Conservation (phyloP, 768 basidiomycete genomes). For the Neoboletus magnificus region DNA sequence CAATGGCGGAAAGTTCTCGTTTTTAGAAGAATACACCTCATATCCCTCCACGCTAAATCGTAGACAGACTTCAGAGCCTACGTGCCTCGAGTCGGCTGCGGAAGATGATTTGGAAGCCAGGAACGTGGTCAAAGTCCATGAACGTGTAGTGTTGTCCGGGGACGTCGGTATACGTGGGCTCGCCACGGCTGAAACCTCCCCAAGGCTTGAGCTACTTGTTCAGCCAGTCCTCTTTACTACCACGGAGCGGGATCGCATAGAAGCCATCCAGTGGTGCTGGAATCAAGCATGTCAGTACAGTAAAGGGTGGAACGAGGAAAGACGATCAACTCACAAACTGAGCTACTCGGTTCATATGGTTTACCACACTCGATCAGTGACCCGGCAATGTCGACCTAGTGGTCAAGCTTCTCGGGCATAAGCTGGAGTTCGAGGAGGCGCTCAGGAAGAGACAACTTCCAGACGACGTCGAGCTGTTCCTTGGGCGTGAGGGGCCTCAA, state of each 20-base stretch:
- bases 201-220: constrained; percentile 30
- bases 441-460: constrained; percentile 29
- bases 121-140: constrained; percentile 32
- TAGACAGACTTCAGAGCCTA: constrained; percentile 12
- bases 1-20: no score
- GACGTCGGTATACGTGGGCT: constrained; percentile 24
- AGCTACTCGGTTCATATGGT: constrained; percentile 21
- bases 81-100: constrained; percentile 24
- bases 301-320: not conserved
- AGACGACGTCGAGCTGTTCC: no score
- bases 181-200: constrained; percentile 20
- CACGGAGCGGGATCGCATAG: constrained; percentile 27
- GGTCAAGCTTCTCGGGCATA: constrained; percentile 23
- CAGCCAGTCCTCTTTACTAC: constrained; percentile 30
- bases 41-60: not conserved
- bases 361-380: constrained; percentile 33
- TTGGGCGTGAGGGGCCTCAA: no score
- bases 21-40: not conserved
- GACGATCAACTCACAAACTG: constrained; percentile 23
- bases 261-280: constrained; percentile 23
- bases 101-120: constrained; percentile 29
- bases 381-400: constrained; percentile 31
- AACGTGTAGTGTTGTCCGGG: constrained; percentile 30
- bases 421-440: constrained; percentile 28
- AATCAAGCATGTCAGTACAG: not conserved